phyloP scores from a whole-genome alignment of 495 filamentous ascomycete genomes.

The Oleoguttula mirabilis region DNA sequence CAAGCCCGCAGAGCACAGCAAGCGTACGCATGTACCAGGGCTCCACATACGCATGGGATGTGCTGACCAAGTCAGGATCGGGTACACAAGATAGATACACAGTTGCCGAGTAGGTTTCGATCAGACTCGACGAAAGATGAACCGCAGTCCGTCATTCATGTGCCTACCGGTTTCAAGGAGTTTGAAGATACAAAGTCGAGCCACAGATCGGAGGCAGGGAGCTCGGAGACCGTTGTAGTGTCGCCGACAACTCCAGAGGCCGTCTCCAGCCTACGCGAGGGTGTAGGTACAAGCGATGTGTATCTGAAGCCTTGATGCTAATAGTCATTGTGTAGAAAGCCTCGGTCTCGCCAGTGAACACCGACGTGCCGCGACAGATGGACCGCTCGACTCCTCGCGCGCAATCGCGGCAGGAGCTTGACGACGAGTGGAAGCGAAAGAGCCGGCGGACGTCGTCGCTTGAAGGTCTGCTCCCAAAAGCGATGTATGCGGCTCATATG shows the following conservation, averaged over 20 bases:
- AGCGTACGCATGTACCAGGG: constrained; percentile 6
- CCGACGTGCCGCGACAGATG: constrained; percentile 49
- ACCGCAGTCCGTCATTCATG: constrained; percentile 77
- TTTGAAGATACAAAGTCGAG: constrained; percentile 37
- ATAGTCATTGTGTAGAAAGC: too few species aligned
- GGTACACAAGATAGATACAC: constrained; percentile 10
- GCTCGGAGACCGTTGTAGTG: constrained; percentile 18
- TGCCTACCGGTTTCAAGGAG: constrained; percentile 61
- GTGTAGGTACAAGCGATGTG: too few species aligned
- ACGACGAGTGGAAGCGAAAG: constrained; percentile 39
- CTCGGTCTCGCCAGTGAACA: constrained; percentile 34
- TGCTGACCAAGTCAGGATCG: constrained; percentile 10
- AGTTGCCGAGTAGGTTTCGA: not conserved
- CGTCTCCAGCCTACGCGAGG: constrained; percentile 17
- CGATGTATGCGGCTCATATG: too few species aligned
- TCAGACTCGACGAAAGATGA: constrained; percentile 38
- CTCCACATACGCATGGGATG: constrained; percentile 1
- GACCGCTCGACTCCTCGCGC: constrained; percentile 71
- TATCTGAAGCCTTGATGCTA: too few species aligned
- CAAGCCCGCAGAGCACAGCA: constrained; percentile 25
- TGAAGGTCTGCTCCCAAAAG: constrained; percentile 60
- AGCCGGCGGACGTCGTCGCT: constrained; percentile 45
- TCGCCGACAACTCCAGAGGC: constrained; percentile 13
- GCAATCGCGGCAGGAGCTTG: constrained; percentile 60
- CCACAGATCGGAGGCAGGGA: constrained; percentile 20